Conservation (phyloP, 139 green algal species). For the Picochlorum sp. region DNA sequence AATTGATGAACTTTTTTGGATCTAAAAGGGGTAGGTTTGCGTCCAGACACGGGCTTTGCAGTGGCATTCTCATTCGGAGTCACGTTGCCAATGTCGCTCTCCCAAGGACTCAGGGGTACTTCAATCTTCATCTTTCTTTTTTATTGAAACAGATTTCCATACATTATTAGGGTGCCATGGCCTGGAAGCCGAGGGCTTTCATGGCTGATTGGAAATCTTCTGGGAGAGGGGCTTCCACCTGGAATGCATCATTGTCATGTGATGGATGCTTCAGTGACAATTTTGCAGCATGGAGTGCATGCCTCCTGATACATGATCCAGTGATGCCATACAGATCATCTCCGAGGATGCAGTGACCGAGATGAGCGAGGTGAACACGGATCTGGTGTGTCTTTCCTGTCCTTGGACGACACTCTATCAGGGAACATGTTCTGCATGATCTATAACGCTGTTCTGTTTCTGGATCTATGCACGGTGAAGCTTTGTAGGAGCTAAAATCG, state of each 20-base stretch:
- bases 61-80: neutral
- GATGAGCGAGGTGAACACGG: conserved; percentile 49
- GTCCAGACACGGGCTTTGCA: neutral
- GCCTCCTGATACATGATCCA: conserved; percentile 51
- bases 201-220: neutral
- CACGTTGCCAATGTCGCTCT: neutral
- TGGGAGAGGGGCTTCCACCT: neutral
- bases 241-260: conserved; percentile 11
- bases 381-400: conserved; percentile 61
- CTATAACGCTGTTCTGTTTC: neutral
- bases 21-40: neutral
- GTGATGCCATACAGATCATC: conserved; percentile 48
- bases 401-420: conserved; percentile 19
- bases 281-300: conserved; percentile 56
- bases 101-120: neutral
- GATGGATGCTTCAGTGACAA: conserved; percentile 40
- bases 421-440: neutral
- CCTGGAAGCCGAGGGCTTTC: neutral
- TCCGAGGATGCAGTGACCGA: conserved; percentile 50
- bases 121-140: conserved; percentile 1
- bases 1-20: neutral
- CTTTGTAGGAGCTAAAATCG: neutral
- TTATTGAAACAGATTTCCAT: too few species aligned
- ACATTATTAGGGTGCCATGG: neutral
- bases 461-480: neutral